Percentiles rank a stretch among this genome's conserved stretches.
These are phyloP conservation scores for Annulohypoxylon nitens DNA, from an alignment of 495 filamentous ascomycete species.

Conservation along the genomic window DNA sequence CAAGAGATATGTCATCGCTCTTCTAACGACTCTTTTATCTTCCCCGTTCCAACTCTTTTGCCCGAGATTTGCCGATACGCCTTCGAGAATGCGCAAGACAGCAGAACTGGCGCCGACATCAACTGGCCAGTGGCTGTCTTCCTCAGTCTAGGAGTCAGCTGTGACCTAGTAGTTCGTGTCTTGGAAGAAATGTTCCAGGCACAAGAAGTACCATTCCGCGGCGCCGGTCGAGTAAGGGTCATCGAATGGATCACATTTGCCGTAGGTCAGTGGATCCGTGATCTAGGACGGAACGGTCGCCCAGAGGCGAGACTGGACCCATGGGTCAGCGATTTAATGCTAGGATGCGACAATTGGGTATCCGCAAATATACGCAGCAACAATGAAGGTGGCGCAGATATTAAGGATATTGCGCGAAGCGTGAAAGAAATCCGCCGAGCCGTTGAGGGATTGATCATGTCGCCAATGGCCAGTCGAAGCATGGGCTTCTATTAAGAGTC, in stretches of 20 bases:
- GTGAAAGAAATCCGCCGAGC: conserved; percentile 42
- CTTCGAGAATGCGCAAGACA: conserved; percentile 75
- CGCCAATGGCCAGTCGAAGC: conserved; percentile 35
- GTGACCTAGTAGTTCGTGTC: conserved; percentile 78
- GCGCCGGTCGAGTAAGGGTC: conserved; percentile 57
- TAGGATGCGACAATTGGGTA: conserved; percentile 55
- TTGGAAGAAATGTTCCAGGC: conserved; percentile 87
- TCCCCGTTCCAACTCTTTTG: conserved; percentile 72
- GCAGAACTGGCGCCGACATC: conserved; percentile 67
- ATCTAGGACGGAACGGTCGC: conserved; percentile 56
- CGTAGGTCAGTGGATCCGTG: conserved; percentile 58
- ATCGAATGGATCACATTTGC: conserved; percentile 59
- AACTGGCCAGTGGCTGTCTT: conserved; percentile 89
- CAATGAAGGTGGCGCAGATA: conserved; percentile 51
- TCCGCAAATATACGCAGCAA: conserved; percentile 37
- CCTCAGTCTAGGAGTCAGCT: conserved; percentile 78
- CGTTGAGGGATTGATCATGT: conserved; percentile 43
- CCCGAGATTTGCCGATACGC: conserved; percentile 84
- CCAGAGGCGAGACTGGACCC: conserved; percentile 52
- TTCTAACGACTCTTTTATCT: conserved; percentile 76
- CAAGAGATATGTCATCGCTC: conserved; percentile 83
- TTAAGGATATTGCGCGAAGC: conserved; percentile 40
- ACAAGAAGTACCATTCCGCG: conserved; percentile 85
- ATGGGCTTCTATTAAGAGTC: conserved; percentile 49
- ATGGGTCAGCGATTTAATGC: conserved; percentile 60